Evolutionary conservation across 352 stramenopile species (phyloP).

Genomic region (Phytophthora hibernalis): DNA sequence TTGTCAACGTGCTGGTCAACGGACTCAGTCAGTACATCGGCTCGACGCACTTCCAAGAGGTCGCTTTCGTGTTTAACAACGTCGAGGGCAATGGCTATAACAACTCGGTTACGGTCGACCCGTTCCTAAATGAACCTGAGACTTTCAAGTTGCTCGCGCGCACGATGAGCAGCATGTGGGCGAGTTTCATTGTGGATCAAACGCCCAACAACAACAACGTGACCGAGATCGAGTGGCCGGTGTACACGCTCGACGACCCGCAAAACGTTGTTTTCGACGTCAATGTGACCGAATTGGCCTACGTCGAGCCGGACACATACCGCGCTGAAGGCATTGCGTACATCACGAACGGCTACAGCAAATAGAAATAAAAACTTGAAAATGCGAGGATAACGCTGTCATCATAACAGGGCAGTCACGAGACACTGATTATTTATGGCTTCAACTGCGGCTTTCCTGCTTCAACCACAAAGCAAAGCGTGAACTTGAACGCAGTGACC

Average conservation of each 20-base stretch:
- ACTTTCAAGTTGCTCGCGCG: conserved; percentile 20
- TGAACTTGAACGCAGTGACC: not conserved
- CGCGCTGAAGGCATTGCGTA: conserved; percentile 35
- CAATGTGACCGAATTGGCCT: conserved; percentile 22
- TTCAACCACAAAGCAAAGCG: conserved; percentile 16
- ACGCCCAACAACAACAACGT: conserved; percentile 24
- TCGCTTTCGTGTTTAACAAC: conserved; percentile 44
- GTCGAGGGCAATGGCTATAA: conserved; percentile 32
- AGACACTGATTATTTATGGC: too few species aligned
- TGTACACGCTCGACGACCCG: conserved; percentile 27
- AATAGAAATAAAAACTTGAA: not conserved
- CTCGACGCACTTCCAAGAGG: conserved; percentile 35
- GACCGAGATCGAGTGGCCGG: conserved; percentile 28
- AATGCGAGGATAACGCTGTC: too few species aligned
- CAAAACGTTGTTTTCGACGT: conserved; percentile 38
- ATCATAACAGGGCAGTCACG: too few species aligned
- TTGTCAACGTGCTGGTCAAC: conserved; percentile 30
- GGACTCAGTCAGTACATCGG: conserved; percentile 19
- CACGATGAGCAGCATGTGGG: conserved; percentile 40
- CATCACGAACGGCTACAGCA: conserved; percentile 18
- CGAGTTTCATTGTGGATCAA: conserved; percentile 36
- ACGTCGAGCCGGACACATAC: conserved; percentile 31
- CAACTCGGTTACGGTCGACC: conserved; percentile 27
- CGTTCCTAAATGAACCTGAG: conserved; percentile 33
- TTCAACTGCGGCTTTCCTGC: conserved; percentile 7